These are phyloP conservation scores for Gelatoporia subvermispora DNA, from an alignment of 768 basidiomycete genomes.

Conservation along the genomic window DNA sequence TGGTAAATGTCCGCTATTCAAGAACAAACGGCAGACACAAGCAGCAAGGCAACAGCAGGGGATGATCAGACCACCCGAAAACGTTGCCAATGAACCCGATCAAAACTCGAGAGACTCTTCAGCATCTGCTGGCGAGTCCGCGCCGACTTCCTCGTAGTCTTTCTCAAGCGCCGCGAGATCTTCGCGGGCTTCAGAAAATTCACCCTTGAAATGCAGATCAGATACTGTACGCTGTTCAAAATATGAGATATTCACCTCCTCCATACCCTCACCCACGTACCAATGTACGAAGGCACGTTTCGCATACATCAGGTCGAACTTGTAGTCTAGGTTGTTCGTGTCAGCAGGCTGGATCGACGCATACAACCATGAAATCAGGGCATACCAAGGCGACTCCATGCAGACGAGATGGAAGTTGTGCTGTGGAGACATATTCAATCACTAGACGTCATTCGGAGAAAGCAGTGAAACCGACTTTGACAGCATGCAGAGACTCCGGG, in stretches of 20 bases:
- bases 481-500: conserved; percentile 95
- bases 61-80: too few species aligned
- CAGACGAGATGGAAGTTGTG: conserved; percentile 90
- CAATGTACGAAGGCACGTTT: conserved; percentile 90
- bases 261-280: conserved; percentile 99
- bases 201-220: conserved; percentile 48
- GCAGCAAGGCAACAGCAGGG: too few species aligned
- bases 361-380: background rate
- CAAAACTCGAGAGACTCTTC: conserved; percentile 46
- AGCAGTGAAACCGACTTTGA: conserved; percentile 55
- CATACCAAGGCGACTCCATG: conserved; percentile 83
- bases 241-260: conserved; percentile 52
- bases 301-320: conserved; percentile 97
- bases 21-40: too few species aligned
- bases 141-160: conserved; percentile 88
- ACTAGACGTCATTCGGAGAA: background rate
- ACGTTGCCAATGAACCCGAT: background rate
- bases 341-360: background rate
- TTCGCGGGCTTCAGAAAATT: conserved; percentile 97
- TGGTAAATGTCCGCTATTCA: too few species aligned
- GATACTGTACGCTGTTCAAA: background rate
- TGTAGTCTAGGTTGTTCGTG: conserved; percentile 60
- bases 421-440: conserved; percentile 28
- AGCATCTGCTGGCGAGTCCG: conserved; percentile 61
- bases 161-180: conserved; percentile 97